phyloP scores from a whole-genome alignment of 2,329 filamentous ascomycete species.

The Cercospora brassicicola region DNA sequence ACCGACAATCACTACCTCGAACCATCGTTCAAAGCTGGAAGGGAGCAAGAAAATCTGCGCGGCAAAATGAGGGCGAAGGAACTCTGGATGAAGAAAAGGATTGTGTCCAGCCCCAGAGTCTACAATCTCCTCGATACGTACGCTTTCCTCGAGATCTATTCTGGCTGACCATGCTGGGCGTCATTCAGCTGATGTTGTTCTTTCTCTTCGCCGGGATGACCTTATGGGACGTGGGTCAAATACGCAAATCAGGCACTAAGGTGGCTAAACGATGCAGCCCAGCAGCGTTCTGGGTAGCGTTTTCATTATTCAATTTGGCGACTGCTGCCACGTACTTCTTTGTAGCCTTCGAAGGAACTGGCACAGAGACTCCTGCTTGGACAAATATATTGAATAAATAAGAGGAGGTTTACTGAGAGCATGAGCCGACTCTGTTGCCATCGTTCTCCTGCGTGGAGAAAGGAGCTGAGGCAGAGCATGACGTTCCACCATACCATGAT shows the following conservation, averaged over 20 bases:
- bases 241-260: neutral
- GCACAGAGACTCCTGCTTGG: neutral
- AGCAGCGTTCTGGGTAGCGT: neutral
- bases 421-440: no score
- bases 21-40: neutral
- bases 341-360: neutral
- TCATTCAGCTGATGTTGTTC: neutral
- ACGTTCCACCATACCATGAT: no score
- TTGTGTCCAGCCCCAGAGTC: neutral
- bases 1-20: neutral
- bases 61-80: neutral
- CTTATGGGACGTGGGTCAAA: neutral
- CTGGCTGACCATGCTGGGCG: neutral
- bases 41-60: neutral
- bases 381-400: conserved; percentile 10
- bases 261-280: neutral
- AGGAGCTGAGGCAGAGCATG: no score
- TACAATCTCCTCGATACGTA: neutral
- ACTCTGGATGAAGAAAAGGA: neutral
- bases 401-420: neutral
- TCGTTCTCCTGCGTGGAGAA: no score
- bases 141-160: neutral
- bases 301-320: neutral
- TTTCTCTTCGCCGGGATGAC: neutral
- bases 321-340: neutral